A percentile compares a stretch with the other conserved stretches of the same genome.
Evolutionary conservation across 2,329 filamentous ascomycete genomes (phyloP).

Genomic region (Cercospora citrullina): DNA sequence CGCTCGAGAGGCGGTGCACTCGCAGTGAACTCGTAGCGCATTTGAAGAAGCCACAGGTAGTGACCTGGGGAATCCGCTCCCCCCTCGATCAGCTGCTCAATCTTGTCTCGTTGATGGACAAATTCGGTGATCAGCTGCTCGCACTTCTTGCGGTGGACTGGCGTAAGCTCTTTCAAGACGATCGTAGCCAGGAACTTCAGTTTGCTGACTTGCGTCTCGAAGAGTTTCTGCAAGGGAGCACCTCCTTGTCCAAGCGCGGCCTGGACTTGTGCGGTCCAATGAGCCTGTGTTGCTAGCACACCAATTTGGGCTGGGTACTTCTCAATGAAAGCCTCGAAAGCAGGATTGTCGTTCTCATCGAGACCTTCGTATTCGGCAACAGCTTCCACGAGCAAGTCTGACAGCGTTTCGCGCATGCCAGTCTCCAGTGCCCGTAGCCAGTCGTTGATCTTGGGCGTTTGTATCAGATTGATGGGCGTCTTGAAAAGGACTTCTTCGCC

Average conservation of each 20-base stretch:
- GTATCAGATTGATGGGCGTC: conserved; percentile 86
- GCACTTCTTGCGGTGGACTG: conserved; percentile 90
- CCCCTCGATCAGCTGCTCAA: conserved; percentile 77
- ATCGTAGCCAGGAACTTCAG: conserved; percentile 83
- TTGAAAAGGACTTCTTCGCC: conserved; percentile 84
- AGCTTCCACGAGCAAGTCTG: conserved; percentile 85
- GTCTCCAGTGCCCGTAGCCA: conserved; percentile 92
- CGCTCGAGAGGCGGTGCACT: conserved; percentile 81
- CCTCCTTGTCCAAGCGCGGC: conserved; percentile 72
- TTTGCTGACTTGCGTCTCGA: conserved; percentile 79
- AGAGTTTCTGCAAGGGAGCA: conserved; percentile 66
- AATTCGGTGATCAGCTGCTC: conserved; percentile 99
- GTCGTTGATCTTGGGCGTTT: conserved; percentile 96
- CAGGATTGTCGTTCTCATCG: conserved; percentile 66
- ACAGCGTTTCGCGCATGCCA: conserved; percentile 92
- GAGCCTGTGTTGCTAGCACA: conserved; percentile 88
- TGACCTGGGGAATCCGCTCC: conserved; percentile 75
- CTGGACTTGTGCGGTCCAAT: conserved; percentile 89
- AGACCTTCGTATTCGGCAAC: conserved; percentile 74
- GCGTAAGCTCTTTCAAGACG: conserved; percentile 83
- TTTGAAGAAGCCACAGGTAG: conserved; percentile 91
- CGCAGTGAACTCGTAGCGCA: conserved; percentile 88
- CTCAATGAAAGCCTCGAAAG: conserved; percentile 77
- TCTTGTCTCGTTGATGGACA: conserved; percentile 92
- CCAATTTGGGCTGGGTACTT: conserved; percentile 91